These are phyloP conservation scores for Cladosporium halotolerans DNA, from an alignment of 2,329 filamentous ascomycete genomes.

Conservation along the genomic window DNA sequence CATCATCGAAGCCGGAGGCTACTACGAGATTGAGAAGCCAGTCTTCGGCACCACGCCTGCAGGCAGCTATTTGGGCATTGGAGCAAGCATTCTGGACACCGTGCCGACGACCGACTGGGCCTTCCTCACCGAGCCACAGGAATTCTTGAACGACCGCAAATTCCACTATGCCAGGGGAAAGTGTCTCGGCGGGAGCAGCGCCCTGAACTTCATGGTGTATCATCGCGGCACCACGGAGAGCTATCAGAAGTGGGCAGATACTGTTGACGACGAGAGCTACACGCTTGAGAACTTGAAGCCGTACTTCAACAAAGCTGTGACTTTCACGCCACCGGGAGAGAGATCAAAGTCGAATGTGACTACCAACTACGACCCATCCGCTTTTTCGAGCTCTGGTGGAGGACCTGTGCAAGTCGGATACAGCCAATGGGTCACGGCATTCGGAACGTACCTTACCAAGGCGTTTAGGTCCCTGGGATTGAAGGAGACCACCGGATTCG, in stretches of 20 bases:
- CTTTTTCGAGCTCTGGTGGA: constrained; percentile 16
- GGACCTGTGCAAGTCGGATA: constrained; percentile 31
- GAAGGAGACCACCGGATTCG: constrained; percentile 24
- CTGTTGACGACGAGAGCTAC: constrained; percentile 30
- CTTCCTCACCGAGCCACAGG: constrained; percentile 23
- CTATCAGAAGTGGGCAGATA: constrained; percentile 32
- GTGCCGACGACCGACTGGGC: constrained; percentile 23
- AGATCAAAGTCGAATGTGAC: constrained; percentile 22
- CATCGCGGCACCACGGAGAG: constrained; percentile 27
- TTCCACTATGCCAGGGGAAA: constrained; percentile 27
- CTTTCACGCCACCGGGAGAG: constrained; percentile 20
- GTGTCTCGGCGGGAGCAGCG: constrained; percentile 25
- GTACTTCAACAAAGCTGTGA: constrained; percentile 18
- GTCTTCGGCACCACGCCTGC: constrained; percentile 13
- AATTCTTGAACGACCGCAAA: constrained; percentile 9
- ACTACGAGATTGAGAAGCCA: constrained; percentile 22
- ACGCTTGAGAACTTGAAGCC: constrained; percentile 23
- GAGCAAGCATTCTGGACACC: constrained; percentile 8
- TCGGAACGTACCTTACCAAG: constrained; percentile 24
- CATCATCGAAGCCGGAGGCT: constrained; percentile 29
- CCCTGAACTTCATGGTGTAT: constrained; percentile 24
- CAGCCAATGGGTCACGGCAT: constrained; percentile 23
- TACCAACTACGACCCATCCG: constrained; percentile 19
- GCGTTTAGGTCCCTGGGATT: constrained; percentile 27
- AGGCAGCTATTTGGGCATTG: constrained; percentile 18